Evolutionary conservation across 2,329 filamentous ascomycete genomes (phyloP), one percentile per base, ranked within the genome.

Genomic region (Tolypocladium ophioglossoides): DNA sequence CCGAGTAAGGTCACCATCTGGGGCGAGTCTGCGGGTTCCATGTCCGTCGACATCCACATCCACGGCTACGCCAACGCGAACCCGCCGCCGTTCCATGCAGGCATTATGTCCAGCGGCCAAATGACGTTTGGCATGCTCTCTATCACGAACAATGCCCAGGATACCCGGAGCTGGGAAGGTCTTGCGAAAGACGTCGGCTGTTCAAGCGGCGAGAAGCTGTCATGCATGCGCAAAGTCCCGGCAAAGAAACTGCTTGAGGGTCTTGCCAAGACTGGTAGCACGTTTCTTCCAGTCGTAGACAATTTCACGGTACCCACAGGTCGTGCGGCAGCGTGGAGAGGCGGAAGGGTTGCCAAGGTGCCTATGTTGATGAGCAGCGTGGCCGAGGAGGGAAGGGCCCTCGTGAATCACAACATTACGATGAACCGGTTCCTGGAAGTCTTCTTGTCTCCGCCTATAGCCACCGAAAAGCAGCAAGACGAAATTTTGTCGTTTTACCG

Each of bases 41-140:
- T 72, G 55, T 74, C 70, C 12, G 56, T 64, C 4, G 65, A 68
- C 38, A 39, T 60, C 0, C 62, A 65, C 30, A 47, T 65, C 38
- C 62, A 63, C 51, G 53, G 55, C 30, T 62, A 62, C 50, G 58
- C 56, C 9, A 44, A 54, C 16, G 48, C 40, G 16, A 8, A 52
- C 0, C 54, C 58, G 3, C 57, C 55, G 5, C 61, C 61, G 0
- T 68, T 67, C 37, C 63, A 59, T 3, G 65, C 52, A 1, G 64
- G 56, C 2, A 62, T 63, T 58, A 60, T 63, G 57, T 64, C 58
- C n/a, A 66, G 63, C 50, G 65, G 66, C 2, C 63, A 68, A 38
- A 59, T 58, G 52, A 64, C 63, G 2, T 60, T 67, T 22, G 62
- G 64, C 0, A 30, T 58, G 1, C 55, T 63, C 4, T 55, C 59